Conservation (phyloP, 306 rosid genomes). For the Vigna hirtella region DNA sequence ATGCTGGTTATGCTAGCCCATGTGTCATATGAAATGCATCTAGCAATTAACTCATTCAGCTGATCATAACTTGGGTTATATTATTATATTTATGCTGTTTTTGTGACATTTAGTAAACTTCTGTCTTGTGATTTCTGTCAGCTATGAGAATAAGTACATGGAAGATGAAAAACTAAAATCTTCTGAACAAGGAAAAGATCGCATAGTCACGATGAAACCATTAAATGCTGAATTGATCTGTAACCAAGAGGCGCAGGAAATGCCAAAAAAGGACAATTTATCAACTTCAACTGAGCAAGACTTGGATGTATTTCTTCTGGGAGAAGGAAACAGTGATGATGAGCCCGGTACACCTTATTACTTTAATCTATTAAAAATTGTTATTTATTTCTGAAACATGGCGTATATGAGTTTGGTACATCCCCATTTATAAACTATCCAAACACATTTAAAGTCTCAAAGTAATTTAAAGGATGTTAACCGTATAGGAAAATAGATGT, state of each 20-base stretch:
- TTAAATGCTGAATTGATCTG: slow-evolving; percentile 50
- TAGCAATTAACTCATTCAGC: slow-evolving; percentile 4
- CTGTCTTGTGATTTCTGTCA: slow-evolving; percentile 44
- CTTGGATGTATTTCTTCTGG: slow-evolving; percentile 72
- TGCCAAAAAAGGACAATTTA: slow-evolving; percentile 43
- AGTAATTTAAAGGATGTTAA: slow-evolving; percentile 26
- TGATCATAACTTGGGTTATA: slow-evolving; percentile 2
- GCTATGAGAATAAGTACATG: slow-evolving; percentile 68
- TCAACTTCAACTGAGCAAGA: slow-evolving; percentile 63
- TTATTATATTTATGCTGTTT: slow-evolving; percentile 31
- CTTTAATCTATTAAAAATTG: slow-evolving; percentile 30
- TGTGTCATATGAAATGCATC: slow-evolving; percentile 22
- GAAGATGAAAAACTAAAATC: slow-evolving; percentile 54
- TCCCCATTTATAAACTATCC: slow-evolving; percentile 12
- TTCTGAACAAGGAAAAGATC: slow-evolving; percentile 51
- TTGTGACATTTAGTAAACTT: slow-evolving; percentile 20
- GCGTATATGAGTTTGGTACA: slow-evolving; percentile 12
- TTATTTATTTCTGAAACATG: slow-evolving; percentile 27
- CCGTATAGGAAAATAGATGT: not conserved
- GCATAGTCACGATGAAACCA: slow-evolving; percentile 44
- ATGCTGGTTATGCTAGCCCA: slow-evolving; percentile 12
- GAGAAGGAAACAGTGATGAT: slow-evolving; percentile 64
- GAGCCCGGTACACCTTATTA: slow-evolving; percentile 55
- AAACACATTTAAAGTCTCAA: not conserved
- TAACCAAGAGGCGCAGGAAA: slow-evolving; percentile 52